Evolutionary conservation across 2,329 filamentous ascomycete species (phyloP).

Genomic region (Scedosporium apiospermum): DNA sequence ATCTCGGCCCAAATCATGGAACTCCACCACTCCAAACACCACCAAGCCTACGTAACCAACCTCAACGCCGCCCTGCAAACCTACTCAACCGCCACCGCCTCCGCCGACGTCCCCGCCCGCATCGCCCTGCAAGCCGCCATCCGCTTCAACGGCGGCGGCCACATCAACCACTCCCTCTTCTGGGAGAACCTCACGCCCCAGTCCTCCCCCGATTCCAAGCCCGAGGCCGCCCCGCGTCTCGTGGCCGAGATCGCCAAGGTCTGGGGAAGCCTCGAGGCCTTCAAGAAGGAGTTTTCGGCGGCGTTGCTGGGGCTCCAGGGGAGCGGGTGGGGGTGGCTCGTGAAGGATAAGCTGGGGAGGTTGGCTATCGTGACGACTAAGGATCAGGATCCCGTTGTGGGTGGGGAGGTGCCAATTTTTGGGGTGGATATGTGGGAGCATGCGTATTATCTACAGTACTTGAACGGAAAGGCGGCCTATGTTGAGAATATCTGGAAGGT

Average conservation of each 20-base stretch:
- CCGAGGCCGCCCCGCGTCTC: slow-evolving; percentile 47
- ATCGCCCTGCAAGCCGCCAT: slow-evolving; percentile 61
- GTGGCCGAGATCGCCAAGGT: slow-evolving; percentile 49
- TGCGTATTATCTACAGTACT: slow-evolving; percentile 80
- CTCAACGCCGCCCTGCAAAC: slow-evolving; percentile 58
- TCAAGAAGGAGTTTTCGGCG: slow-evolving; percentile 56
- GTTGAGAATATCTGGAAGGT: slow-evolving; percentile 70
- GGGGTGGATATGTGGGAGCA: slow-evolving; percentile 93
- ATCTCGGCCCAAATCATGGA: slow-evolving; percentile 76
- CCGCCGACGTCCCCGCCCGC: slow-evolving; percentile 52
- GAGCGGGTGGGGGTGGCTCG: slow-evolving; percentile 82
- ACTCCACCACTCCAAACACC: slow-evolving; percentile 70
- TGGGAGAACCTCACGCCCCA: slow-evolving; percentile 73
- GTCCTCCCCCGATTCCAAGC: slow-evolving; percentile 44
- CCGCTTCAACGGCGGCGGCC: slow-evolving; percentile 84
- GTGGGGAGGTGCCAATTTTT: slow-evolving; percentile 57
- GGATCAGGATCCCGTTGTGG: slow-evolving; percentile 70
- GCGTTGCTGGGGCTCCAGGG: slow-evolving; percentile 66
- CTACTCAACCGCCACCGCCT: slow-evolving; percentile 45
- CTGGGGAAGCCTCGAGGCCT: slow-evolving; percentile 60
- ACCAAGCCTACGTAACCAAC: slow-evolving; percentile 69
- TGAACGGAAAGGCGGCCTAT: slow-evolving; percentile 67
- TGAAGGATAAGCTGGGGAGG: slow-evolving; percentile 49
- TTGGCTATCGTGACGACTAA: slow-evolving; percentile 72
- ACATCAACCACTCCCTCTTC: slow-evolving; percentile 89